Conservation (phyloP, 2,329 filamentous ascomycete genomes). For the Dactylellina haptotyla region DNA sequence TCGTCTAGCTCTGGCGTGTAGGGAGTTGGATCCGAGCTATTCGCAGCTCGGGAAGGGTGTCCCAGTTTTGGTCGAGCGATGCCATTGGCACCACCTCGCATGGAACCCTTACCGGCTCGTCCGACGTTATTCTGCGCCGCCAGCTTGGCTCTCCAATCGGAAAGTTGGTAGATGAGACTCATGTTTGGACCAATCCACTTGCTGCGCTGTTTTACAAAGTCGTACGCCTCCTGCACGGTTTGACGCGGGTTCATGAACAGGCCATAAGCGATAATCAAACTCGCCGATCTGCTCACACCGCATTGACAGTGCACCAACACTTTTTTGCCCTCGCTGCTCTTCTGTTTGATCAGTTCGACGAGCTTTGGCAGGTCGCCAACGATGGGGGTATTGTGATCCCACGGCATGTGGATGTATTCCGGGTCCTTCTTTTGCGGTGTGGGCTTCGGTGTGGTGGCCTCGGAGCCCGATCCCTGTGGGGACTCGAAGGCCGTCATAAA, state of each 20-base stretch:
- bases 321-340: slow-evolving; percentile 77
- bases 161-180: slow-evolving; percentile 86
- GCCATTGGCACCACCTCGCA: slow-evolving; percentile 47
- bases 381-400: slow-evolving; percentile 90
- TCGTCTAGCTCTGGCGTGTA: slow-evolving; percentile 64
- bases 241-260: slow-evolving; percentile 80
- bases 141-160: slow-evolving; percentile 58
- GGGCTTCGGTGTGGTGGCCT: slow-evolving; percentile 68
- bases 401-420: slow-evolving; percentile 86
- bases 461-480: slow-evolving; percentile 65
- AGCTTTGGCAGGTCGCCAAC: slow-evolving; percentile 78
- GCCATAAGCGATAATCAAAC: slow-evolving; percentile 85
- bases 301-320: slow-evolving; percentile 87
- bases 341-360: slow-evolving; percentile 79
- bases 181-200: slow-evolving; percentile 92
- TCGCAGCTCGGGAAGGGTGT: slow-evolving; percentile 50
- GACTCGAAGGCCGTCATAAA: slow-evolving; percentile 72
- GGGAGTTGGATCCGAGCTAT: slow-evolving; percentile 62
- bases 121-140: slow-evolving; percentile 54
- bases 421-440: slow-evolving; percentile 66
- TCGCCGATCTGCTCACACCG: slow-evolving; percentile 84
- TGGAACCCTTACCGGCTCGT: slow-evolving; percentile 47
- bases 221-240: slow-evolving; percentile 84
- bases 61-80: slow-evolving; percentile 48
- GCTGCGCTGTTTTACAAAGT: slow-evolving; percentile 81